These are phyloP conservation scores for Omphalotus olearius DNA, from an alignment of 1,284 basidiomycete genomes.

Conservation along the genomic window DNA sequence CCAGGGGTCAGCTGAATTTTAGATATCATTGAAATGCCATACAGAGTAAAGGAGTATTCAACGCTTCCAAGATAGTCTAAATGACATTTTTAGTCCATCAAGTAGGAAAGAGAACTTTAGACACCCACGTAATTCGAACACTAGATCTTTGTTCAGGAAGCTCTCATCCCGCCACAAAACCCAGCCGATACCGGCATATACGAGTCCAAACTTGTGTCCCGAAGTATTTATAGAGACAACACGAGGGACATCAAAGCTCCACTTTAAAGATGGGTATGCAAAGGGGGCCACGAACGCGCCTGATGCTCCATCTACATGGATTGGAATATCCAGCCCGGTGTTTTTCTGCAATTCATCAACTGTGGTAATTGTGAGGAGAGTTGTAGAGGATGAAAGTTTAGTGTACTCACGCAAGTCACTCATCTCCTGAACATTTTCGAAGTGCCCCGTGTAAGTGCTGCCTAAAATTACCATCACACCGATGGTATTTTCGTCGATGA, in stretches of 20 bases:
- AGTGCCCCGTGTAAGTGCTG: conserved; percentile 71
- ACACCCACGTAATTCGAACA: conserved; percentile 62
- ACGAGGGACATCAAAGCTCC: conserved; percentile 63
- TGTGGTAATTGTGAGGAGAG: conserved; percentile 12
- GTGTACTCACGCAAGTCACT: conserved; percentile 39
- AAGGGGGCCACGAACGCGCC: conserved; percentile 69
- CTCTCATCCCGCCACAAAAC: conserved; percentile 56
- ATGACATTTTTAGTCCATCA: neutral
- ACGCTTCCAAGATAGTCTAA: conserved; percentile 51
- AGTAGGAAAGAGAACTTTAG: neutral
- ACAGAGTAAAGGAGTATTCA: conserved; percentile 51
- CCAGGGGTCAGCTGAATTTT: conserved; percentile 20
- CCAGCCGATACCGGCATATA: conserved; percentile 67
- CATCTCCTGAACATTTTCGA: conserved; percentile 68
- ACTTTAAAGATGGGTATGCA: conserved; percentile 54
- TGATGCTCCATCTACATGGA: conserved; percentile 58
- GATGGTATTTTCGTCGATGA: conserved; percentile 71
- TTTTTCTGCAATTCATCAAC: conserved; percentile 57
- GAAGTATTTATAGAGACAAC: conserved; percentile 67
- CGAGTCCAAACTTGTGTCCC: conserved; percentile 68
- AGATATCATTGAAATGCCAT: conserved; percentile 9
- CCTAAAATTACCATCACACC: conserved; percentile 59
- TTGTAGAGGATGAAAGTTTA: neutral
- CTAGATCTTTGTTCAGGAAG: conserved; percentile 54
- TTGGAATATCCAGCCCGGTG: conserved; percentile 59